phyloP scores from a whole-genome alignment of 1,139 yeast genomes.

The Eremothecium coryli region DNA sequence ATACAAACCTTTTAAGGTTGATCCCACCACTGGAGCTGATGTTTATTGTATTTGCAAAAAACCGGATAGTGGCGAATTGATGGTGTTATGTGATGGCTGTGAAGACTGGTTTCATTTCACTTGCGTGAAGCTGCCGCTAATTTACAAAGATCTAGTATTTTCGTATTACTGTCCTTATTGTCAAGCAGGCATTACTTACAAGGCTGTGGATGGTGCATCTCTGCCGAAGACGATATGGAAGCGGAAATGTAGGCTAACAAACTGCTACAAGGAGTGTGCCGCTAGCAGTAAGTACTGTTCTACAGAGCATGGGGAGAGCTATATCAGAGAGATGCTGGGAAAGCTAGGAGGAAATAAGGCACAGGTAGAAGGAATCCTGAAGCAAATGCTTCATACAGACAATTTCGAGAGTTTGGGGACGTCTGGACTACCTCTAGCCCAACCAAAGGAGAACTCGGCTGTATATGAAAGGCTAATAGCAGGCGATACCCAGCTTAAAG shows the following conservation, averaged over 20 bases:
- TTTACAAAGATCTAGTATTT: slow-evolving; percentile 49
- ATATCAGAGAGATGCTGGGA: slow-evolving; percentile 34
- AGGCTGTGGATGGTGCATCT: slow-evolving; percentile 19
- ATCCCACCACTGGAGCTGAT: slow-evolving; percentile 41
- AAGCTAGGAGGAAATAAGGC: slow-evolving; percentile 20
- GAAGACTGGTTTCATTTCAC: slow-evolving; percentile 91
- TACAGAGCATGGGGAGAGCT: slow-evolving; percentile 59
- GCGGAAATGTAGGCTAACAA: slow-evolving; percentile 56
- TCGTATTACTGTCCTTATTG: slow-evolving; percentile 73
- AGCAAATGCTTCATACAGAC: slow-evolving; percentile 23
- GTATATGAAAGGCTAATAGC: slow-evolving; percentile 32
- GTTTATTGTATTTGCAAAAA: slow-evolving; percentile 71
- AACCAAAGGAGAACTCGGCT: slow-evolving; percentile 30
- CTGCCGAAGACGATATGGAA: slow-evolving; percentile 52
- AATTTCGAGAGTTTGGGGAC: slow-evolving; percentile 21
- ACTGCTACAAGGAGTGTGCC: slow-evolving; percentile 52
- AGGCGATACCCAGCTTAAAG: slow-evolving; percentile 21
- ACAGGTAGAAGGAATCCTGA: slow-evolving; percentile 11
- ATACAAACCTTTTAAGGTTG: slow-evolving; percentile 18
- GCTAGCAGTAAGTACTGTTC: slow-evolving; percentile 62
- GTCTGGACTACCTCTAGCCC: slow-evolving; percentile 17
- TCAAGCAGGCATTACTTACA: slow-evolving; percentile 41
- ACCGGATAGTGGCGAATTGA: slow-evolving; percentile 71
- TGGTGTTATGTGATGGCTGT: slow-evolving; percentile 93
- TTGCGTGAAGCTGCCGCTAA: slow-evolving; percentile 56